phyloP scores from a whole-genome alignment of 179 eudicot genomes.

The Silene coronaria region DNA sequence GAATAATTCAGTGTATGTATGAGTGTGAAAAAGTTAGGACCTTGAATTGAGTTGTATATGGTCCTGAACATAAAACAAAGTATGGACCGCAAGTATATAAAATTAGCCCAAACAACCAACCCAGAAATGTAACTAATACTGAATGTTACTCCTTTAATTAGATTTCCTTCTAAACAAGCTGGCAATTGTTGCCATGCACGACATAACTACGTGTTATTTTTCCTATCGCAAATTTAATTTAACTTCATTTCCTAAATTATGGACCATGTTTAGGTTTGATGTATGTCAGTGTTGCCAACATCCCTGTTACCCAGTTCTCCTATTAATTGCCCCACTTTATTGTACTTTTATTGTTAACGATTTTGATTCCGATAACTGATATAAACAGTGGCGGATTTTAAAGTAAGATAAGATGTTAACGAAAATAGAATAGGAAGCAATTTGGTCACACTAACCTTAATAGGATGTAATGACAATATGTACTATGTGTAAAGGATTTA shows the following conservation, averaged over 20 bases:
- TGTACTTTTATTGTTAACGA: neutral
- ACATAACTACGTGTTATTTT: neutral
- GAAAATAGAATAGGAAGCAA: too few relatives aligned
- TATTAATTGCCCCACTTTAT: neutral
- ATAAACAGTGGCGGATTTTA: neutral
- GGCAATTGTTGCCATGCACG: conserved; percentile 6
- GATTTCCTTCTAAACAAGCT: neutral
- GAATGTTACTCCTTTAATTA: neutral
- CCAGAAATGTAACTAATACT: neutral
- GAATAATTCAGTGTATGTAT: neutral
- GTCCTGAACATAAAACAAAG: neutral
- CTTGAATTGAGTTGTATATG: neutral
- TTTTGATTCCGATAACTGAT: neutral
- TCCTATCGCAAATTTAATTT: neutral
- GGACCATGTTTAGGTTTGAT: neutral
- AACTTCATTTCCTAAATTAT: neutral
- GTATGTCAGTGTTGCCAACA: neutral
- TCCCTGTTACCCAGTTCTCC: neutral
- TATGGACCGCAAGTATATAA: neutral
- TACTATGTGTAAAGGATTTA: too few relatives aligned
- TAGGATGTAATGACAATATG: too few relatives aligned
- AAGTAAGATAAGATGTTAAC: neutral
- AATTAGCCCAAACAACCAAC: conserved; percentile 9
- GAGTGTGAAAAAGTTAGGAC: neutral
- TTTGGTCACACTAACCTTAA: too few relatives aligned